A percentile compares a stretch with the other conserved stretches of the same genome.
Evolutionary conservation across 495 filamentous ascomycete species (phyloP).

Genomic region (Xylaria bambusicola): DNA sequence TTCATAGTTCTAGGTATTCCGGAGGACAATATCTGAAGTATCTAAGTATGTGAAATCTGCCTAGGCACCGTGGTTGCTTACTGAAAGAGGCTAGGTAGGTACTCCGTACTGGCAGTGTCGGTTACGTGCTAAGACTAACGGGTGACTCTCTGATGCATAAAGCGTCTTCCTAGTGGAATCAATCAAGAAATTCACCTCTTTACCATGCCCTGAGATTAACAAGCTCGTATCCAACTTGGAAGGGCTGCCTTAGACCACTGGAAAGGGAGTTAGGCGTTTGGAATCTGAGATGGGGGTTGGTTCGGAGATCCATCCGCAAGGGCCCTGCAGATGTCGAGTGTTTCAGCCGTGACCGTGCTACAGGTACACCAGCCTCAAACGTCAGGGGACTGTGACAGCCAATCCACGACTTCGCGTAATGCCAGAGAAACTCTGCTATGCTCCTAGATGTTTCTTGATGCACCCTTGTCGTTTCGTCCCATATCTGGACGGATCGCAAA

Average conservation of each 20-base stretch:
- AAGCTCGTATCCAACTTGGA: neutral
- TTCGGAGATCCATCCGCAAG: neutral
- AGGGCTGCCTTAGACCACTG: no score
- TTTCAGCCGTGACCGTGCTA: neutral
- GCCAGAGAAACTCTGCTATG: neutral
- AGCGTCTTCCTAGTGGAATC: no score
- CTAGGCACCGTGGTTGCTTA: no score
- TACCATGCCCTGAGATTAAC: neutral
- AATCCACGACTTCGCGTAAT: slow-evolving; percentile 6
- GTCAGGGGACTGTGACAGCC: slow-evolving; percentile 1
- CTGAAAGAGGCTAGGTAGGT: no score
- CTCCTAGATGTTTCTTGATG: slow-evolving; percentile 6
- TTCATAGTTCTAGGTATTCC: no score
- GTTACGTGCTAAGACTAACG: no score
- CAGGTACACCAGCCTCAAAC: slow-evolving; percentile 8
- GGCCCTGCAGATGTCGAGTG: neutral
- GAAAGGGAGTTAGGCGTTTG: neutral
- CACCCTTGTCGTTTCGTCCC: slow-evolving; percentile 15
- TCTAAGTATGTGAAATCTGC: no score
- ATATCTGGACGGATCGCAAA: neutral
- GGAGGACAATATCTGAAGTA: no score
- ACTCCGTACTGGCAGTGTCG: no score
- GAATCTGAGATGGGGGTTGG: neutral
- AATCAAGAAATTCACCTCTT: no score
- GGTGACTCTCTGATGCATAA: no score